These are phyloP conservation scores for Cladobotryum mycophilum DNA, from an alignment of 2,329 filamentous ascomycete species.

Conservation along the genomic window DNA sequence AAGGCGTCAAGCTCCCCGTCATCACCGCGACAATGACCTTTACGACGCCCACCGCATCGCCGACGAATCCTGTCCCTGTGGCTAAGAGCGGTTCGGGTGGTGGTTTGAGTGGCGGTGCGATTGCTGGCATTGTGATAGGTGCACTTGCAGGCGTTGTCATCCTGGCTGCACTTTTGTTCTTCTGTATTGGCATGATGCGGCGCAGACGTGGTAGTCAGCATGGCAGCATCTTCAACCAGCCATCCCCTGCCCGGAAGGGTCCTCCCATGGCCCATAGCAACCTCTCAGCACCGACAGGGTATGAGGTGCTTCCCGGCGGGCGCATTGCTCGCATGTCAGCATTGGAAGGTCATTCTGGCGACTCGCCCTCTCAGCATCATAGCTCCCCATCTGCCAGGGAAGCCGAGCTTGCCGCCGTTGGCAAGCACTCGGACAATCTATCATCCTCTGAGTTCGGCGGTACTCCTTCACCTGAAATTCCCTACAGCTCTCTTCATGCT, in stretches of 20 bases:
- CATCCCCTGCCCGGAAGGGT: slow-evolving; percentile 60
- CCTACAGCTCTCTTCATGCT: slow-evolving; percentile 49
- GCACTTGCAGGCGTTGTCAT: slow-evolving; percentile 64
- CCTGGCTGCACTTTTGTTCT: slow-evolving; percentile 61
- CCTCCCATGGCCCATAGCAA: slow-evolving; percentile 35
- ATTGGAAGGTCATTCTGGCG: slow-evolving; percentile 66
- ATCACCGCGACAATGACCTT: slow-evolving; percentile 64
- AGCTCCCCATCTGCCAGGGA: slow-evolving; percentile 30
- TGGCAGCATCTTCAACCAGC: slow-evolving; percentile 82
- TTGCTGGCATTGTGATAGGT: slow-evolving; percentile 86
- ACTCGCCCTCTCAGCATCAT: slow-evolving; percentile 50
- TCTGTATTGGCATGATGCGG: slow-evolving; percentile 50
- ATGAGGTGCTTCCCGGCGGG: slow-evolving; percentile 75
- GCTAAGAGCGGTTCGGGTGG: slow-evolving; percentile 20
- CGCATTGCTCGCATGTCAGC: slow-evolving; percentile 95
- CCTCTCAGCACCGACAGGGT: slow-evolving; percentile 43
- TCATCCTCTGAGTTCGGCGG: slow-evolving; percentile 67
- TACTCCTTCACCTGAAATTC: slow-evolving; percentile 63
- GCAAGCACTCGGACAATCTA: slow-evolving; percentile 45
- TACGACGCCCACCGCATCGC: slow-evolving; percentile 39
- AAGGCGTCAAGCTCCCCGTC: slow-evolving; percentile 69
- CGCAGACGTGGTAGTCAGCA: slow-evolving; percentile 54
- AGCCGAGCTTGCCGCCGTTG: slow-evolving; percentile 40
- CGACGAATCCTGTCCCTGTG: slow-evolving; percentile 10
- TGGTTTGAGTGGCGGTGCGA: slow-evolving; percentile 70